These are phyloP conservation scores for Aspergillus thermomutatus DNA, from an alignment of 2,329 filamentous ascomycete genomes.

Conservation along the genomic window DNA sequence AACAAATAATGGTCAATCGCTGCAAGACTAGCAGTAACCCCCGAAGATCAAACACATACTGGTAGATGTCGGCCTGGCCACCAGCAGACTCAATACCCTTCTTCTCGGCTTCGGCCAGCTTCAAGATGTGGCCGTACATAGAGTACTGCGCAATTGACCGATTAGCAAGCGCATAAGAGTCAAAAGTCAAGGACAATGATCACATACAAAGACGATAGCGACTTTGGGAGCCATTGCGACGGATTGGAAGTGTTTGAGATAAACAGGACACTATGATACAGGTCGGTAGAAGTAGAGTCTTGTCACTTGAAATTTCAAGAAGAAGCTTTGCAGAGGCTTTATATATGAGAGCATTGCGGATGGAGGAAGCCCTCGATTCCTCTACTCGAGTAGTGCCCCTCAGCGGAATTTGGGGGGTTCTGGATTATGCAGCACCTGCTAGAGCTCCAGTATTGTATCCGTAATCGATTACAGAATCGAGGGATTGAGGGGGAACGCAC, in stretches of 20 bases:
- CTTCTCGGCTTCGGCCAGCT: constrained; percentile 85
- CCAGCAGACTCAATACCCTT: constrained; percentile 85
- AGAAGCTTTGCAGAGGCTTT: background rate
- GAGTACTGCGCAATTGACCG: constrained; percentile 63
- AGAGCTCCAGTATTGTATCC: too few relatives aligned
- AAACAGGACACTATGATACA: constrained; percentile 1
- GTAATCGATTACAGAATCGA: background rate
- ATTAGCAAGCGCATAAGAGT: constrained; percentile 4
- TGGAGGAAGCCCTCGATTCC: background rate
- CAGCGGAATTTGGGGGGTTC: background rate
- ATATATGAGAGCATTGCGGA: background rate
- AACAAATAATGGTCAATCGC: constrained; percentile 8
- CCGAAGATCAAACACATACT: constrained; percentile 49
- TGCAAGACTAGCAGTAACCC: too few relatives aligned
- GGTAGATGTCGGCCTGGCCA: constrained; percentile 75
- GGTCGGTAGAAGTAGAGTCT: background rate
- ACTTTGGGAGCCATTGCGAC: constrained; percentile 81
- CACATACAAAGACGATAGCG: constrained; percentile 81
- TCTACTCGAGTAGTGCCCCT: background rate
- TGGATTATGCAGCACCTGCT: background rate
- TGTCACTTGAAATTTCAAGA: background rate
- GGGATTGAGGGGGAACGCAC: background rate
- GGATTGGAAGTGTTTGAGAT: constrained; percentile 3
- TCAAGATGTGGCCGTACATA: constrained; percentile 85
- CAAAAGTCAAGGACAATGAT: constrained; percentile 12